Percentiles rank a stretch among this genome's conserved stretches.
Evolutionary conservation across 371 early-diverging fungal genomes (phyloP).

Genomic region (Rhizopus stolonifer): DNA sequence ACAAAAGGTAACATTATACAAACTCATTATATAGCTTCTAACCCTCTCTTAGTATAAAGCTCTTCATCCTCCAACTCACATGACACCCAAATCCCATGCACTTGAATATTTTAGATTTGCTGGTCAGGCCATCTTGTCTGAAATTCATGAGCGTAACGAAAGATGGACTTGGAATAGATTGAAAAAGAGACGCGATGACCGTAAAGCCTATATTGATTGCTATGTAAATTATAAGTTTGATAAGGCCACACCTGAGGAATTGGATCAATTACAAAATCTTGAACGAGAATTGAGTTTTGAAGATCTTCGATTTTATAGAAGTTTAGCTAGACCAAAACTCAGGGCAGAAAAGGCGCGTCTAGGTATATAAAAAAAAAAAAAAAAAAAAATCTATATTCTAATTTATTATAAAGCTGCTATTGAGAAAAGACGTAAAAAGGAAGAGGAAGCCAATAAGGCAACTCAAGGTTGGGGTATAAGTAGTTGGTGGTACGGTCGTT

Average conservation of each 20-base stretch:
- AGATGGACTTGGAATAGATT: slow-evolving; percentile 89
- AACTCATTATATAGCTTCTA: not conserved
- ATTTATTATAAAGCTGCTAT: slow-evolving; percentile 26
- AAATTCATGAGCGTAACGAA: slow-evolving; percentile 84
- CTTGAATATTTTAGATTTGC: slow-evolving; percentile 88
- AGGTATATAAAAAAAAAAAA: slow-evolving; percentile 34
- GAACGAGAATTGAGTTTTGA: slow-evolving; percentile 83
- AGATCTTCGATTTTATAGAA: slow-evolving; percentile 90
- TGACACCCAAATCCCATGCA: slow-evolving; percentile 81
- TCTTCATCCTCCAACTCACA: slow-evolving; percentile 74
- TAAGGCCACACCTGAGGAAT: slow-evolving; percentile 53
- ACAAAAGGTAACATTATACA: slow-evolving; percentile 28
- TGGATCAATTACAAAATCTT: slow-evolving; percentile 60
- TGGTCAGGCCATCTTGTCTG: slow-evolving; percentile 67
- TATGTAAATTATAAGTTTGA: slow-evolving; percentile 72
- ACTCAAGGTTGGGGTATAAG: slow-evolving; percentile 57
- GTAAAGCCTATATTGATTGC: slow-evolving; percentile 76
- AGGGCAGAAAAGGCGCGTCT: slow-evolving; percentile 73
- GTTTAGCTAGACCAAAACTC: slow-evolving; percentile 72
- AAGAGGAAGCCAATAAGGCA: slow-evolving; percentile 27
- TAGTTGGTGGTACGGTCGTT: slow-evolving; percentile 62
- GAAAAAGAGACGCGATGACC: slow-evolving; percentile 79
- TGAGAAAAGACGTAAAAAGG: slow-evolving; percentile 32
- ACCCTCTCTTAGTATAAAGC: slow-evolving; percentile 66
- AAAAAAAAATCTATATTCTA: not conserved